These are phyloP conservation scores for Rhynchospora breviuscula DNA, from an alignment of 176 grass and related monocot genomes.

Conservation along the genomic window DNA sequence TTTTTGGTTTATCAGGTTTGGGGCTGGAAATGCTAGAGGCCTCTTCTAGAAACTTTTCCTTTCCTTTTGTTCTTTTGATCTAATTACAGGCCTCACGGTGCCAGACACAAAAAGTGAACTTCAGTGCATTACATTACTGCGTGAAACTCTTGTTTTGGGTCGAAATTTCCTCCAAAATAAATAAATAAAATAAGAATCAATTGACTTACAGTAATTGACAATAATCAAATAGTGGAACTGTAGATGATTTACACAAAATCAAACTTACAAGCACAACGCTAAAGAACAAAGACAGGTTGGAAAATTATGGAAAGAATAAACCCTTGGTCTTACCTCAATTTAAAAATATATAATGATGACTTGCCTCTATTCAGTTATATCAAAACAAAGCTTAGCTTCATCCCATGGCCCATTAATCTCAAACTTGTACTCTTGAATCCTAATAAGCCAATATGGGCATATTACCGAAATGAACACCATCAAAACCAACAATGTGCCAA, in stretches of 20 bases:
- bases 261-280: slow-evolving; percentile 11
- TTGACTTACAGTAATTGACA: neutral
- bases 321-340: neutral
- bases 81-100: no score
- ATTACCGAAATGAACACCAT: slow-evolving; percentile 76
- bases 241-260: neutral
- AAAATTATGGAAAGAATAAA: slow-evolving; percentile 21
- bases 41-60: no score
- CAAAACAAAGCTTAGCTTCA: slow-evolving; percentile 97
- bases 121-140: no score
- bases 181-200: no score
- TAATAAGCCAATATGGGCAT: slow-evolving; percentile 85
- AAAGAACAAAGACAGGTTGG: neutral
- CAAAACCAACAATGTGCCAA: slow-evolving; percentile 45
- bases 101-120: no score
- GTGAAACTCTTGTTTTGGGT: no score
- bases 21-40: no score
- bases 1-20: no score
- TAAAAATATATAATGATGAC: neutral
- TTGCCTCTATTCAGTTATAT: slow-evolving; percentile 56
- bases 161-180: no score
- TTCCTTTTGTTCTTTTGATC: no score
- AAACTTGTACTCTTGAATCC: slow-evolving; percentile 97
- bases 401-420: slow-evolving; percentile 98
- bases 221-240: neutral